Conservation (phyloP, 495 filamentous ascomycete species). For the Jackrogersella multiformis region DNA sequence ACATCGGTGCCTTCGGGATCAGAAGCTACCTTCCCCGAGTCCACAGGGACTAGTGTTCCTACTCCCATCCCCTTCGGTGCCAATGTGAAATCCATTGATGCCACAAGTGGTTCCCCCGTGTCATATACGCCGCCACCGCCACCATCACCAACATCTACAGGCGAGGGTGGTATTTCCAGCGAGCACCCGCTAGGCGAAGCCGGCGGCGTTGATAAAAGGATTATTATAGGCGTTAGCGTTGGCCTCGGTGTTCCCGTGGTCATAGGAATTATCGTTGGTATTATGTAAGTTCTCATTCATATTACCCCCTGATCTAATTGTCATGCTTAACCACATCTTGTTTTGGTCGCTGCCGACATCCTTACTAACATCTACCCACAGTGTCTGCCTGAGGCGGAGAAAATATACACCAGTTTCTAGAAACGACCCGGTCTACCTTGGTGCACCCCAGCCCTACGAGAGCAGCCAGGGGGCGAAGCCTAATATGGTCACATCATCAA, state of each 20-base stretch:
- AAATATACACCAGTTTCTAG: slow-evolving; percentile 19
- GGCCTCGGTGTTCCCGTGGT: slow-evolving; percentile 55
- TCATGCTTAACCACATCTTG: not conserved
- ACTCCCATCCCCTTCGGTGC: slow-evolving; percentile 51
- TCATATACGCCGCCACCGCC: slow-evolving; percentile 48
- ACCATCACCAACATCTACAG: slow-evolving; percentile 30
- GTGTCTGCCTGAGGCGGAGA: slow-evolving; percentile 32
- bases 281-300: slow-evolving; percentile 46
- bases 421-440: slow-evolving; percentile 19
- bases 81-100: slow-evolving; percentile 47
- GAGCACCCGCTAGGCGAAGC: slow-evolving; percentile 31
- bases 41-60: slow-evolving; percentile 42
- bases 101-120: slow-evolving; percentile 48
- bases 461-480: not conserved
- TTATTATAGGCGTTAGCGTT: slow-evolving; percentile 57
- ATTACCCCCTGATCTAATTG: not conserved
- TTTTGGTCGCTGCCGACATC: not conserved
- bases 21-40: slow-evolving; percentile 49
- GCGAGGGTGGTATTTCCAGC: not conserved
- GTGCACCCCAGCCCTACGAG: slow-evolving; percentile 10
- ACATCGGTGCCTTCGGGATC: slow-evolving; percentile 52
- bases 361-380: slow-evolving; percentile 8
- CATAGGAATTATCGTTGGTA: slow-evolving; percentile 41
- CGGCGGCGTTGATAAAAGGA: slow-evolving; percentile 45
- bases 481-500: not conserved